phyloP scores from a whole-genome alignment of 108 stramenopile genomes.

The Skeletonema marinoi region DNA sequence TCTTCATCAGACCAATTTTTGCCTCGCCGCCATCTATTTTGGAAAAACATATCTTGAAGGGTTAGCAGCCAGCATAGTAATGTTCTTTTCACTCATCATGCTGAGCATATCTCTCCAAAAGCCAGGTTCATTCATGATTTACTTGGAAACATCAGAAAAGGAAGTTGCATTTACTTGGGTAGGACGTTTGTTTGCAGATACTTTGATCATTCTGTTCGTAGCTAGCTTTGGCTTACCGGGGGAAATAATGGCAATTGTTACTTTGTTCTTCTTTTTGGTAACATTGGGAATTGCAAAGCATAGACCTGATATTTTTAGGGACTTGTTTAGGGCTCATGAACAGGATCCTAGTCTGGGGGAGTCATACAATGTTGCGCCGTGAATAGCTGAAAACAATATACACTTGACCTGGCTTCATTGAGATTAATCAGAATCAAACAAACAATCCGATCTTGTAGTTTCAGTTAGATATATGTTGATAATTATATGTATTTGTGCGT shows the following conservation, averaged over 20 bases:
- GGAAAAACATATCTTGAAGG: conserved; percentile 23
- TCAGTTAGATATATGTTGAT: background rate
- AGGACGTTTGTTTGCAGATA: conserved; percentile 24
- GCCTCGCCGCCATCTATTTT: conserved; percentile 7
- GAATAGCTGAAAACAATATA: background rate
- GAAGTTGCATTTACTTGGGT: conserved; percentile 35
- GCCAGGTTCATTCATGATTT: conserved; percentile 37
- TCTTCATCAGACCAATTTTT: background rate
- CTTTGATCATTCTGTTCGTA: conserved; percentile 15
- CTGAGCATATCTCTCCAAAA: conserved; percentile 31
- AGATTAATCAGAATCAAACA: background rate
- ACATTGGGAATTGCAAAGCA: conserved; percentile 31
- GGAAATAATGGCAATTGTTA: conserved; percentile 30
- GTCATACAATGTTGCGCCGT: background rate
- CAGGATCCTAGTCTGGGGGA: conserved; percentile 26
- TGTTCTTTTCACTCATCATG: conserved; percentile 19
- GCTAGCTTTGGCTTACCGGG: conserved; percentile 12
- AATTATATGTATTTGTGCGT: no score
- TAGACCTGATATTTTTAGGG: conserved; percentile 45
- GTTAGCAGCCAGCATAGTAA: conserved; percentile 4
- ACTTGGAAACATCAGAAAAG: conserved; percentile 35
- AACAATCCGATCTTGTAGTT: background rate
- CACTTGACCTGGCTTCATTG: background rate
- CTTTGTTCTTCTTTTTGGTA: conserved; percentile 12
- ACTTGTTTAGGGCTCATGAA: conserved; percentile 35